These are phyloP conservation scores for Solanum chacoense DNA, from an alignment of 305 asterid species.

Conservation along the genomic window DNA sequence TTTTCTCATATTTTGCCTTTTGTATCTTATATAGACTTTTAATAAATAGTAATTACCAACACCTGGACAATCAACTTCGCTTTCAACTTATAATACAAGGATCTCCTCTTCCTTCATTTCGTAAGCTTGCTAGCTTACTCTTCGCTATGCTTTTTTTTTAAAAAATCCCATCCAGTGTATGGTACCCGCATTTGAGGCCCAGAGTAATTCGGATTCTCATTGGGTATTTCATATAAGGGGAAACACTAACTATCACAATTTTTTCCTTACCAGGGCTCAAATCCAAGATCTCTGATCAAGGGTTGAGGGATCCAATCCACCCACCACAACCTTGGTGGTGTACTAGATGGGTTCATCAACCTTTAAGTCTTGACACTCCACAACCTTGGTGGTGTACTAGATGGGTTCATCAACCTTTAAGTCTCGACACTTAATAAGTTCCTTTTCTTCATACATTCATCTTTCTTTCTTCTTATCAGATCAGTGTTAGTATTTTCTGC, in stretches of 20 bases:
- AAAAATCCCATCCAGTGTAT: not conserved
- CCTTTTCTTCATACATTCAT: not conserved
- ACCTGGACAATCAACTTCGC: not conserved
- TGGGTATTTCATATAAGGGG: not conserved
- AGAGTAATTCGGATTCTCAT: not conserved
- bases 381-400: too few species aligned
- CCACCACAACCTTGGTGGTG: not conserved
- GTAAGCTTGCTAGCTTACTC: not conserved
- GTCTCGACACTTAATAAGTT: not conserved
- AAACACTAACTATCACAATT: not conserved
- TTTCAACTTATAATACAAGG: too few species aligned
- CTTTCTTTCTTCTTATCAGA: not conserved
- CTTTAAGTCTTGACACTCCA: not conserved
- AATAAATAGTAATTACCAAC: not conserved
- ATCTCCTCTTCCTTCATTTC: too few species aligned
- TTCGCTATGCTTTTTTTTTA: not conserved
- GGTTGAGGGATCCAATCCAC: not conserved
- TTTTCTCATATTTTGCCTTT: not conserved
- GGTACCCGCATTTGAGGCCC: not conserved
- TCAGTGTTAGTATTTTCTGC: not conserved
- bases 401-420: not conserved
- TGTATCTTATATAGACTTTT: not conserved
- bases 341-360: not conserved
- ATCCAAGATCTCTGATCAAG: not conserved
- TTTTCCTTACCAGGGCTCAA: not conserved